Evolutionary conservation across 164 flowering plant species (phyloP).

Genomic region (Vitis cinerea): DNA sequence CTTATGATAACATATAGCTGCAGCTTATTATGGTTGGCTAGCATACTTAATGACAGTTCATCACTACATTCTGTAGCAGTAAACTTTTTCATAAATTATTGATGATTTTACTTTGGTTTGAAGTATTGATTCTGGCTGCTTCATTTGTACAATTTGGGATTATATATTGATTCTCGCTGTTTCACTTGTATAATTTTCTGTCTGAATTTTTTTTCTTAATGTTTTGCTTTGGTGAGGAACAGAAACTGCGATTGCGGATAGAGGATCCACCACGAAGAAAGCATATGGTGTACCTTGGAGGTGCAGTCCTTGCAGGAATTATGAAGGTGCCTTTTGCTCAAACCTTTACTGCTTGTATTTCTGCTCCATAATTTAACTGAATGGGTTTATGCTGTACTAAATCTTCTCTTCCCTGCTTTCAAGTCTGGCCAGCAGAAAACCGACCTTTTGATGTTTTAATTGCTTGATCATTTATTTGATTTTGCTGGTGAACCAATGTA

Average conservation of each 20-base stretch:
- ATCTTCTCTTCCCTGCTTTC: background rate
- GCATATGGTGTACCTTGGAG: slow-evolving; percentile 98
- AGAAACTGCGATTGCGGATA: slow-evolving; percentile 85
- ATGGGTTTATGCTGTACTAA: background rate
- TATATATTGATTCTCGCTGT: no score
- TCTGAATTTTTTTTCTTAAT: background rate
- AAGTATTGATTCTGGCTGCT: no score
- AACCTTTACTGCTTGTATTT: background rate
- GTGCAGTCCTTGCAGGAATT: slow-evolving; percentile 96
- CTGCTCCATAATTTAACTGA: no score
- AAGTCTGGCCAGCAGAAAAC: background rate
- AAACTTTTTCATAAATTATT: background rate
- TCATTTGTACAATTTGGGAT: no score
- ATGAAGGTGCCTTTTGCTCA: slow-evolving; percentile 63
- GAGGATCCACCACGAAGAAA: slow-evolving; percentile 98
- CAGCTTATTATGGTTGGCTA: no score
- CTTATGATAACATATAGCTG: no score
- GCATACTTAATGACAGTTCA: no score
- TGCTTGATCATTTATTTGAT: background rate
- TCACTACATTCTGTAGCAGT: background rate
- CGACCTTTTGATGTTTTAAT: background rate
- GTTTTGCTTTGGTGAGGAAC: slow-evolving; percentile 6
- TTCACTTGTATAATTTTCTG: no score
- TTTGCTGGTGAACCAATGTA: slow-evolving; percentile 26
- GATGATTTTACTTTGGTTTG: background rate